These are phyloP conservation scores for Melanomma pulvis-pyrius DNA, from an alignment of 495 filamentous ascomycete genomes.

Conservation along the genomic window DNA sequence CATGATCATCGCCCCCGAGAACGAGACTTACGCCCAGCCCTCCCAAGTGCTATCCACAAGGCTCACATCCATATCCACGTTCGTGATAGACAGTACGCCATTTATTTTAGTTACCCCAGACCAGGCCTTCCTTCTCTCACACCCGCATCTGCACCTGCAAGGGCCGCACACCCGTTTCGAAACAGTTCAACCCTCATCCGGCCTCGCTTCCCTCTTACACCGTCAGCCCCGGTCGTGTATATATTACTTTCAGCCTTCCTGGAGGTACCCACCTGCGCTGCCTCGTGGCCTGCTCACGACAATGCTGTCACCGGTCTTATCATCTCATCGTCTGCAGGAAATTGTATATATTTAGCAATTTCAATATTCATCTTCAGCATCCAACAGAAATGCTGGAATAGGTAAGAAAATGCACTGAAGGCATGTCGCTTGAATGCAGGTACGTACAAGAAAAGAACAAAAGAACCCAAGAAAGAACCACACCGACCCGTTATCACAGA, in stretches of 20 bases:
- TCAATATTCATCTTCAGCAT: slow-evolving; percentile 12
- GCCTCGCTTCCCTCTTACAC: slow-evolving; percentile 13
- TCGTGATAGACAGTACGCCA: neutral
- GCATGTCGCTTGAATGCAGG: neutral
- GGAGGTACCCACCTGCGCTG: neutral
- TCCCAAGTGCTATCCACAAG: neutral
- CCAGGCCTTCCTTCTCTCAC: slow-evolving; percentile 3
- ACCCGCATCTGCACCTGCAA: neutral
- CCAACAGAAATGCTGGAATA: neutral
- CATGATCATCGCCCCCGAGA: neutral
- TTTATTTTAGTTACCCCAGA: neutral
- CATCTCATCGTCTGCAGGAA: neutral
- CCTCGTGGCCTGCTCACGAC: slow-evolving; percentile 17
- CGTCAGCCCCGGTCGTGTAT: neutral
- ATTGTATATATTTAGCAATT: neutral
- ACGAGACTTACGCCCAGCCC: neutral
- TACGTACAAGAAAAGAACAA: neutral
- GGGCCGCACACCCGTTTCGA: slow-evolving; percentile 23
- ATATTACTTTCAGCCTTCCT: neutral
- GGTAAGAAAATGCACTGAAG: neutral
- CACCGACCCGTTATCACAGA: neutral
- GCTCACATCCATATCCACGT: neutral
- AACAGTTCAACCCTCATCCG: slow-evolving; percentile 28
- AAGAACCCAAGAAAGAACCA: neutral
- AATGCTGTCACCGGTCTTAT: neutral